Evolutionary conservation across 1,284 basidiomycete species (phyloP).

Genomic region (Trametes versicolor): DNA sequence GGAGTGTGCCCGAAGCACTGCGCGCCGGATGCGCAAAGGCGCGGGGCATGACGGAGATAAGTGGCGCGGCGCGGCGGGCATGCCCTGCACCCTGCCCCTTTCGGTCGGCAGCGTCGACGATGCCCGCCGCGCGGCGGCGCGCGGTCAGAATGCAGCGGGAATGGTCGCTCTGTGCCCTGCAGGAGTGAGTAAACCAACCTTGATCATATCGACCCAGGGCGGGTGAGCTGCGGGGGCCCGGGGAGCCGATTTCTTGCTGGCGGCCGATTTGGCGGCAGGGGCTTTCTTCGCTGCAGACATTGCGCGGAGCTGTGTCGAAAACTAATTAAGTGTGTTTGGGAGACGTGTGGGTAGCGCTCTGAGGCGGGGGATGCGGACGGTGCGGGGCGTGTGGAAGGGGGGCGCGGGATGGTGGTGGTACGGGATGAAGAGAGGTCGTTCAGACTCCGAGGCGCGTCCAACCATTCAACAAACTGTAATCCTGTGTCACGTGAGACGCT

Average conservation of each 20-base stretch:
- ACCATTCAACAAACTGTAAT: slow-evolving; percentile 61
- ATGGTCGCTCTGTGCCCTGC: slow-evolving; percentile 12
- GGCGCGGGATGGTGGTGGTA: slow-evolving; percentile 58
- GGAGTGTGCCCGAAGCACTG: slow-evolving; percentile 9
- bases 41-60: slow-evolving; percentile 37
- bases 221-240: slow-evolving; percentile 65
- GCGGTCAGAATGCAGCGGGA: neutral
- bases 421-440: slow-evolving; percentile 58
- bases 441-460: slow-evolving; percentile 66
- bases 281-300: slow-evolving; percentile 55
- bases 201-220: slow-evolving; percentile 83
- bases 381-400: slow-evolving; percentile 34
- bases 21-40: slow-evolving; percentile 24
- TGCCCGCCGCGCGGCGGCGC: slow-evolving; percentile 18
- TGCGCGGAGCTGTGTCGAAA: slow-evolving; percentile 44
- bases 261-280: slow-evolving; percentile 42
- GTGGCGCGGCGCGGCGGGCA: slow-evolving; percentile 47
- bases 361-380: slow-evolving; percentile 38
- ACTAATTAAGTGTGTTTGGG: slow-evolving; percentile 38
- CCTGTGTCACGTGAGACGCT: slow-evolving; percentile 50
- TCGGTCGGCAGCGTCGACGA: slow-evolving; percentile 40
- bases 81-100: slow-evolving; percentile 58
- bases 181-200: slow-evolving; percentile 55
- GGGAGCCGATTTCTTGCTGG: slow-evolving; percentile 47
- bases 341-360: slow-evolving; percentile 34